Conservation (phyloP, 495 filamentous ascomycete species). For the Diplogelasinospora grovesii region DNA sequence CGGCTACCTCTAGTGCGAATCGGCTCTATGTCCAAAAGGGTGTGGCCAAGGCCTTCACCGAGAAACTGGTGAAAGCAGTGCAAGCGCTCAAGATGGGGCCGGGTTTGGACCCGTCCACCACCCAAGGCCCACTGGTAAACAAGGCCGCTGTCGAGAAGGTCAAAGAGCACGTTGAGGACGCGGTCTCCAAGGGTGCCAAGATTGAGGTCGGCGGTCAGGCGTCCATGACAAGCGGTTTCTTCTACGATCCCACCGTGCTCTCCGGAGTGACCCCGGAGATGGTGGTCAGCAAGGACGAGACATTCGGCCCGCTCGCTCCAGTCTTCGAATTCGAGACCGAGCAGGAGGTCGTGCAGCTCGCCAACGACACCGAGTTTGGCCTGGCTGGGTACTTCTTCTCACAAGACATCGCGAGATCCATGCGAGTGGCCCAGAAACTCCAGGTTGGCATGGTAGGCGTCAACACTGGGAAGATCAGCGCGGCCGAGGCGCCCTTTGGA, state of each 20-base stretch:
- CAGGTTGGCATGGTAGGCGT: slow-evolving; percentile 89
- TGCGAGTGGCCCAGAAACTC: slow-evolving; percentile 70
- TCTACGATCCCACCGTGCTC: slow-evolving; percentile 76
- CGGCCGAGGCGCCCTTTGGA: slow-evolving; percentile 78
- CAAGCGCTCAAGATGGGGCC: slow-evolving; percentile 69
- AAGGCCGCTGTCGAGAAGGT: slow-evolving; percentile 68
- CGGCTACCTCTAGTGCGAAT: too few species aligned
- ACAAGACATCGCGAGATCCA: slow-evolving; percentile 60
- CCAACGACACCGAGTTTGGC: slow-evolving; percentile 70
- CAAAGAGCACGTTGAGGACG: slow-evolving; percentile 70
- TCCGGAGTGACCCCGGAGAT: slow-evolving; percentile 73
- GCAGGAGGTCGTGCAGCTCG: slow-evolving; percentile 73
- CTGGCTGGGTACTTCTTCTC: slow-evolving; percentile 86
- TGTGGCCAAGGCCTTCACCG: slow-evolving; percentile 69
- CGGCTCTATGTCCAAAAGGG: slow-evolving; percentile 75
- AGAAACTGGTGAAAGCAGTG: slow-evolving; percentile 66
- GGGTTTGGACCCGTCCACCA: slow-evolving; percentile 65
- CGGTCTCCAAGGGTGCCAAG: slow-evolving; percentile 64
- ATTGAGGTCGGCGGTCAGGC: slow-evolving; percentile 65
- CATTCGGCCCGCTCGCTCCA: slow-evolving; percentile 79
- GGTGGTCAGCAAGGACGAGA: slow-evolving; percentile 73
- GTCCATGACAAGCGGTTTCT: slow-evolving; percentile 60
- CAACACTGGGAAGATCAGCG: slow-evolving; percentile 77
- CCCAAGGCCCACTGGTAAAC: slow-evolving; percentile 81
- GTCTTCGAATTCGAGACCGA: slow-evolving; percentile 76